Evolutionary conservation across 345 rosid species (phyloP).

Genomic region (Luvunga scandens): DNA sequence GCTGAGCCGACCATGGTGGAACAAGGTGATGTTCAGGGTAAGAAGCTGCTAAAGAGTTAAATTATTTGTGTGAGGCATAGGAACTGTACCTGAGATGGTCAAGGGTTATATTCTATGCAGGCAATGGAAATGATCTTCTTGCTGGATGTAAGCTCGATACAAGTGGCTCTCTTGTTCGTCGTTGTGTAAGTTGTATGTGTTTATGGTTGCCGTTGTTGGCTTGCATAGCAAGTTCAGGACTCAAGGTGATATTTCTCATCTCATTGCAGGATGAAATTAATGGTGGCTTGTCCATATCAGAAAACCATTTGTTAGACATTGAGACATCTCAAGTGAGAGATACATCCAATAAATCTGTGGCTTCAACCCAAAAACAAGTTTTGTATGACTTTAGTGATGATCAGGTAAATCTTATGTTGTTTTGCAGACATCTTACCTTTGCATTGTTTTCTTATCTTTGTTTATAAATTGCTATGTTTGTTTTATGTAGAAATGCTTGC

Average conservation of each 20-base stretch:
- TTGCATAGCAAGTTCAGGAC: conserved; percentile 36
- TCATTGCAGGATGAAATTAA: conserved; percentile 57
- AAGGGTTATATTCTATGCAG: conserved; percentile 35
- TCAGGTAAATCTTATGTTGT: conserved; percentile 39
- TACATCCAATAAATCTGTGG: conserved; percentile 26
- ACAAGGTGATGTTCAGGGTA: conserved; percentile 43
- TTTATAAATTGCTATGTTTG: background rate
- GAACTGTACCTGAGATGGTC: conserved; percentile 14
- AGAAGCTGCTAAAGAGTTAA: conserved; percentile 21
- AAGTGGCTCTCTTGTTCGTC: conserved; percentile 62
- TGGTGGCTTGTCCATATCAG: conserved; percentile 42
- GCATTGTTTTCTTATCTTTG: background rate
- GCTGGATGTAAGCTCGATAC: conserved; percentile 38
- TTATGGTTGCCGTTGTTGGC: conserved; percentile 53
- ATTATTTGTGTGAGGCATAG: conserved; percentile 10
- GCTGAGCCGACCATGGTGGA: conserved; percentile 26
- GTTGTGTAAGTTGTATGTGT: conserved; percentile 99
- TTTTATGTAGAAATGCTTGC: background rate
- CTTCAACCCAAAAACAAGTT: conserved; percentile 34
- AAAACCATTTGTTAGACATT: conserved; percentile 34
- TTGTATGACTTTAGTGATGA: conserved; percentile 73
- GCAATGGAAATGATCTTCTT: conserved; percentile 29
- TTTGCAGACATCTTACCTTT: background rate
- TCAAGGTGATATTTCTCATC: conserved; percentile 50
- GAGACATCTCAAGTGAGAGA: conserved; percentile 28